Percentiles rank a stretch among this genome's conserved stretches.
phyloP scores from a whole-genome alignment of 805 yeast genomes.

The Metschnikowia orientalis region DNA sequence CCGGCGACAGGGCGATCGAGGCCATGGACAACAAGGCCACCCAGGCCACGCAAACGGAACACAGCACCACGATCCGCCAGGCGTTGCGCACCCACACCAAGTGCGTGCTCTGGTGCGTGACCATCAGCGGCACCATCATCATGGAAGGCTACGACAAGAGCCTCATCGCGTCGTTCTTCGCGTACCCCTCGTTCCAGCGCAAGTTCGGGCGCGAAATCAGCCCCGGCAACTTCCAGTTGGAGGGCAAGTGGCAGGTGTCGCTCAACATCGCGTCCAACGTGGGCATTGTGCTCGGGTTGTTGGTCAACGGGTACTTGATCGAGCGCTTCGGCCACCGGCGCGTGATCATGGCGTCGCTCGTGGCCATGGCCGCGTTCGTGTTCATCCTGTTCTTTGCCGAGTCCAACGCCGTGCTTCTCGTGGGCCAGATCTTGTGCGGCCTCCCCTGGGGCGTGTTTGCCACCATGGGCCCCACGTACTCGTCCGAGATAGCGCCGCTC shows the following conservation, averaged over 20 bases:
- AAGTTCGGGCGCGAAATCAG: conserved; percentile 6
- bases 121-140: conserved; percentile 10
- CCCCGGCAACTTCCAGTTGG: conserved; percentile 6
- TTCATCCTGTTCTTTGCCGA: conserved; percentile 47
- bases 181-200: conserved; percentile 10
- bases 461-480: conserved; percentile 48
- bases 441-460: conserved; percentile 56
- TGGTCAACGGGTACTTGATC: conserved; percentile 37
- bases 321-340: conserved; percentile 43
- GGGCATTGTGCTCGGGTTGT: conserved; percentile 40
- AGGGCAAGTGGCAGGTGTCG: conserved; percentile 22
- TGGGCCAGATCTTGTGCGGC: conserved; percentile 43
- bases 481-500: conserved; percentile 54
- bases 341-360: conserved; percentile 28
- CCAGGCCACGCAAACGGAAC: conserved; percentile 21
- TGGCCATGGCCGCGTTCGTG: conserved; percentile 32
- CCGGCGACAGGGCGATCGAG: background rate
- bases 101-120: conserved; percentile 12
- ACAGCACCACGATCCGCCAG: conserved; percentile 14
- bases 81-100: conserved; percentile 11
- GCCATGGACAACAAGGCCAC: conserved; percentile 15
- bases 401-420: conserved; percentile 32
- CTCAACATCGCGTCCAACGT: conserved; percentile 16
- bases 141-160: conserved; percentile 15
- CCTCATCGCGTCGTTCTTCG: conserved; percentile 10